A percentile compares a stretch with the other conserved stretches of the same genome.
Evolutionary conservation across 75 land plant genomes (phyloP).

Genomic region (Picea sitchensis): DNA sequence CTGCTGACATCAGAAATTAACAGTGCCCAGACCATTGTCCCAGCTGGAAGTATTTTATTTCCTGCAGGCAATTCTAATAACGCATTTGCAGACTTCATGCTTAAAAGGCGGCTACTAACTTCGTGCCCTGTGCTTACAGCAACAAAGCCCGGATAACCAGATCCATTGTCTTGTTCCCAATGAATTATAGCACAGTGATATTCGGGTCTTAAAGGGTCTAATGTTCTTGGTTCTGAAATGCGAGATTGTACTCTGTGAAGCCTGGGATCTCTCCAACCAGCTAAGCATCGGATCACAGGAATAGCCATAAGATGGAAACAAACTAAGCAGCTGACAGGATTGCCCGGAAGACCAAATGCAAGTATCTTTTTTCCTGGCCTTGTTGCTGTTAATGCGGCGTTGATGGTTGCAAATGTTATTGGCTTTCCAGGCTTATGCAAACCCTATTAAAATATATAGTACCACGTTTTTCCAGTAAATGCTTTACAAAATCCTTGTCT

Average conservation of each 20-base stretch:
- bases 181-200: constrained; percentile 68
- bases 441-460: constrained; percentile 72
- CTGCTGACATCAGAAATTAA: constrained; percentile 65
- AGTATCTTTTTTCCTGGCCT: constrained; percentile 36
- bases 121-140: constrained; percentile 92
- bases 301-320: constrained; percentile 81
- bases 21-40: constrained; percentile 65
- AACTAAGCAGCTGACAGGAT: constrained; percentile 94
- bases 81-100: constrained; percentile 94
- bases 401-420: constrained; percentile 83
- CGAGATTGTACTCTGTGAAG: constrained; percentile 71
- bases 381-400: constrained; percentile 12
- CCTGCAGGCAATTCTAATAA: constrained; percentile 75
- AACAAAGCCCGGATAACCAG: constrained; percentile 76
- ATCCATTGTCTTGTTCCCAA: constrained; percentile 61
- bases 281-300: constrained; percentile 71
- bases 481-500: constrained; percentile 86
- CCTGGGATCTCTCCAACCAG: constrained; percentile 70
- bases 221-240: constrained; percentile 40
- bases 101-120: constrained; percentile 84
- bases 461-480: constrained; percentile 61
- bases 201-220: constrained; percentile 71
- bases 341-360: constrained; percentile 96
- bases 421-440: constrained; percentile 93
- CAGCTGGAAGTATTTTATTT: constrained; percentile 43